Conservation (phyloP, 2,329 filamentous ascomycete species). For the Cylindrodendrum hubeiense region DNA sequence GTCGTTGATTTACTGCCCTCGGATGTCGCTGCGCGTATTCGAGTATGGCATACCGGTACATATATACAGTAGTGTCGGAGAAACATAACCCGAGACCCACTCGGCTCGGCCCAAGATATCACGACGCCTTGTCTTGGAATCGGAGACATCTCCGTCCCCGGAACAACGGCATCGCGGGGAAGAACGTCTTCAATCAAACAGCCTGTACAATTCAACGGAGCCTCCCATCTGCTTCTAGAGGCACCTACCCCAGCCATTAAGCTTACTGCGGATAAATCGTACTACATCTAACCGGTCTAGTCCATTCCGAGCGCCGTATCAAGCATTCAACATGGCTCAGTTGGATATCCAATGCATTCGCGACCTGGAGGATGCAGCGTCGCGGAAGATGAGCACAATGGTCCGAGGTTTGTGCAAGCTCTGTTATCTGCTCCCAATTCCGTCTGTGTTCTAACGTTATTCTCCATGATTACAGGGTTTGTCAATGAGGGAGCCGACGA, state of each 20-base stretch:
- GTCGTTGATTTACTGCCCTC: too few species aligned
- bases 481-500: conserved; percentile 26
- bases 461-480: conserved; percentile 1
- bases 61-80: not conserved
- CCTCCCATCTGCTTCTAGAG: not conserved
- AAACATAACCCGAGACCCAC: conserved; percentile 8
- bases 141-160: not conserved
- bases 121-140: not conserved
- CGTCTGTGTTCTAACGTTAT: not conserved
- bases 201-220: not conserved
- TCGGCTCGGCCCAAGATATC: not conserved
- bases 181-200: not conserved
- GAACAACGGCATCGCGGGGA: not conserved
- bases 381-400: conserved; percentile 20
- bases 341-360: conserved; percentile 15
- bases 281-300: not conserved
- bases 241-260: not conserved
- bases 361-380: conserved; percentile 20
- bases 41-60: too few species aligned
- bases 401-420: conserved; percentile 5
- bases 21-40: too few species aligned
- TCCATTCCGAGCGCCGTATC: not conserved
- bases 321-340: not conserved
- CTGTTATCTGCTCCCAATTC: not conserved
- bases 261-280: too few species aligned